Evolutionary conservation across 805 yeast species (phyloP), one percentile per base, ranked within the genome.

Genomic region (Teunomyces aglyptinius): DNA sequence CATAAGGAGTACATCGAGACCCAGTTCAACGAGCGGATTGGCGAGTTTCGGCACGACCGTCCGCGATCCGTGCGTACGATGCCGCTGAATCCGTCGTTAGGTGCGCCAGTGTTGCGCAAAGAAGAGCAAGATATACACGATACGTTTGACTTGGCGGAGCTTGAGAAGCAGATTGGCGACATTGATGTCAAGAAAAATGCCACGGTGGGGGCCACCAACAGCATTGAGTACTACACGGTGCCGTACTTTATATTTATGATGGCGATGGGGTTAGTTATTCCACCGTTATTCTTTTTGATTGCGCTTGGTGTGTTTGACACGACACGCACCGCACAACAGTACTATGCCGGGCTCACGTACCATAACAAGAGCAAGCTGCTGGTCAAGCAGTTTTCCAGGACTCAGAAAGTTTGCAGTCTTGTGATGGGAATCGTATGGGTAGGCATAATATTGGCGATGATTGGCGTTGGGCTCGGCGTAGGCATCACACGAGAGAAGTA

Each of bases 251-350:
- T 48, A 4, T 10, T 53, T 6, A 51, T 68, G 57, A 61, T 68
- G 71, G 44, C 57, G 3, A 12, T 63, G 6, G 75, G 71, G 2
- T 55, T 71, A 5, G 40, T 71, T 6, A 53, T 67, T 1, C 73
- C 73, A 22, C 76, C 76, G 5, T 49, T 71, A n/a, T 71, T 60
- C 47, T 69, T 70, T 35, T 54, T 70, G 15, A 38, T 71, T 8
- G 46, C 70, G 3, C 43, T 65, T 7, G 76, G 76, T 3, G 53
- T 62, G 13, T 67, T 71, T 45, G 76, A 71, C 50, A 51, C 53
- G 36, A 57, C 54, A 19, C 61, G 59, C 38, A 48, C 50, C 26
- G 31, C 51, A 16, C 53, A 51, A 33, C 51, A 52, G 27, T 58
- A 52, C 43, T 56, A 59, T 41, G 35, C 58, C 4, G 63, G 62